Conservation (phyloP, 345 rosid genomes). For the Melaleuca alternifolia region DNA sequence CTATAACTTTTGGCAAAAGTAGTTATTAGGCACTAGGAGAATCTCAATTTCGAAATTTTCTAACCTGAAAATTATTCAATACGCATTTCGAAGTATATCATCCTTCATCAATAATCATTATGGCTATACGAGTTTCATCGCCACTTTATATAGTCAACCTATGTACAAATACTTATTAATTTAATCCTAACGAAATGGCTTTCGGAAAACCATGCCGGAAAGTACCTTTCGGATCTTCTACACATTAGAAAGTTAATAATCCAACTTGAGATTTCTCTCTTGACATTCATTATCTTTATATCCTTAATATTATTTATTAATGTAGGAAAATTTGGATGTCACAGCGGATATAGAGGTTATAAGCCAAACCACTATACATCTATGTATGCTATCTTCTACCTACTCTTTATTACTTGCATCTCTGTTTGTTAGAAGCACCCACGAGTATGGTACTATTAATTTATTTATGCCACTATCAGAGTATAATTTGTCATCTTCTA, state of each 20-base stretch:
- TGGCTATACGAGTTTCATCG: neutral
- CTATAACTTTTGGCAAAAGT: neutral
- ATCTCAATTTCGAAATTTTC: neutral
- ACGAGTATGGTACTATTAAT: too few species aligned
- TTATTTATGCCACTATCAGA: too few species aligned
- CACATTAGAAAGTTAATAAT: neutral
- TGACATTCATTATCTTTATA: neutral
- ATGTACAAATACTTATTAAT: too few species aligned
- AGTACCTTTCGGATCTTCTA: neutral
- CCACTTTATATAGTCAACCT: neutral
- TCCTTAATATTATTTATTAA: neutral
- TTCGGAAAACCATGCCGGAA: neutral
- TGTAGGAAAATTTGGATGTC: neutral
- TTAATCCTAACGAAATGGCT: neutral
- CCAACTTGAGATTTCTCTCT: neutral
- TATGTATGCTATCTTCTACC: too few species aligned
- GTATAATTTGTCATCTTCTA: too few species aligned
- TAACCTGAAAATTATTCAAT: neutral
- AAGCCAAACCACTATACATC: neutral
- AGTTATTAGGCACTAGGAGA: neutral
- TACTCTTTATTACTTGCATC: too few species aligned
- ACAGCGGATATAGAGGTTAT: neutral
- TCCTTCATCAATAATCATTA: too few species aligned
- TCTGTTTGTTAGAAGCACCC: too few species aligned
- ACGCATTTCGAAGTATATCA: neutral